A percentile compares a stretch with the other conserved stretches of the same genome.
phyloP scores from a whole-genome alignment of 192 early-diverging fungal species.

The Linnemannia hyalina region DNA sequence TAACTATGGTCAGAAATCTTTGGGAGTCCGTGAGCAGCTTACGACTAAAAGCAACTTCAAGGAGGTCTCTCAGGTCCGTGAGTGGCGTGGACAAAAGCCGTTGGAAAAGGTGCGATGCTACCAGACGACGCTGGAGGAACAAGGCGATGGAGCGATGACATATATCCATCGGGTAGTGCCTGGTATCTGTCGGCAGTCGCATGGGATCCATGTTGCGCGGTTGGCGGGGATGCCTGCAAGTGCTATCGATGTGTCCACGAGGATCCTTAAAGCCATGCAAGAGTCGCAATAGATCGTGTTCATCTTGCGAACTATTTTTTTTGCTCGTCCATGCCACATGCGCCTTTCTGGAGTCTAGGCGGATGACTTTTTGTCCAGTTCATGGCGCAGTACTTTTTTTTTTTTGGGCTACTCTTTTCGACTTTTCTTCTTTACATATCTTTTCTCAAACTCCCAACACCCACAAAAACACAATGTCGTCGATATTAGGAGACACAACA shows the following conservation, averaged over 20 bases:
- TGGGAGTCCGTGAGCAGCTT: too few relatives aligned
- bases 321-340: too few relatives aligned
- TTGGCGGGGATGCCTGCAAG: conserved; percentile 73
- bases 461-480: background rate
- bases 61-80: background rate
- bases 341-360: background rate
- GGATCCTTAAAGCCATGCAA: conserved; percentile 19
- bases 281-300: background rate
- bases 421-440: background rate
- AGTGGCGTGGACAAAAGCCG: conserved; percentile 25
- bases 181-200: conserved; percentile 75
- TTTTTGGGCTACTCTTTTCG: background rate
- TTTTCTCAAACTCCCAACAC: background rate
- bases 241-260: conserved; percentile 46
- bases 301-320: background rate
- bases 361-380: background rate
- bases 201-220: conserved; percentile 81
- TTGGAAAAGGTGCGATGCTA: conserved; percentile 38
- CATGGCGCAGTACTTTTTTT: background rate
- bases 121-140: conserved; percentile 58
- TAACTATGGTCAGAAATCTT: background rate
- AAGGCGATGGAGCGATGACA: conserved; percentile 55
- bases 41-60: background rate
- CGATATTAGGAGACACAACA: background rate
- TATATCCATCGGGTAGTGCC: conserved; percentile 76